Conservation (phyloP, 2,329 filamentous ascomycete genomes). For the Arthroderma uncinatum region DNA sequence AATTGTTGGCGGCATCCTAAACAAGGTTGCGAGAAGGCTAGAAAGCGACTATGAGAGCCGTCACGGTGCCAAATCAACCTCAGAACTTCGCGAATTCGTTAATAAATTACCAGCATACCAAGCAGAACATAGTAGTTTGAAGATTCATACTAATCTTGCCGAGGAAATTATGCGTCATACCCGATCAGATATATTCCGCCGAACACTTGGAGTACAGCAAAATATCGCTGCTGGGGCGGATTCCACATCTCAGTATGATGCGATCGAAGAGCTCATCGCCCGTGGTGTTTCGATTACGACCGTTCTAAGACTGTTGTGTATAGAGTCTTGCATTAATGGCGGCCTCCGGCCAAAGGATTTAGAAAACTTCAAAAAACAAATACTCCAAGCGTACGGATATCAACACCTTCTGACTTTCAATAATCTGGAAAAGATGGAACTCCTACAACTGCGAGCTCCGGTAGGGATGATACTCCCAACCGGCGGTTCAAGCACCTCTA, state of each 20-base stretch:
- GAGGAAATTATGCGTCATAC: constrained; percentile 95
- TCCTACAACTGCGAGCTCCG: constrained; percentile 67
- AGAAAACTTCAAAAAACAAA: constrained; percentile 75
- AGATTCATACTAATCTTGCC: constrained; percentile 79
- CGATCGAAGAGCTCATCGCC: constrained; percentile 88
- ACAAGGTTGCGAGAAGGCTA: constrained; percentile 78
- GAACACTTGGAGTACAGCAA: constrained; percentile 84
- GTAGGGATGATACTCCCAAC: constrained; percentile 75
- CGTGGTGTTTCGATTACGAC: constrained; percentile 71
- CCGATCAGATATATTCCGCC: constrained; percentile 76
- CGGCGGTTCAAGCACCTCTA: constrained; percentile 43
- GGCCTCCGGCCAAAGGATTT: constrained; percentile 81
- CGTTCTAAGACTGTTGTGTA: constrained; percentile 72
- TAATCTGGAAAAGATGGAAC: constrained; percentile 76
- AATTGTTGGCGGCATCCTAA: constrained; percentile 77
- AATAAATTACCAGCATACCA: constrained; percentile 84
- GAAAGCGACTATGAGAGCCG: constrained; percentile 81
- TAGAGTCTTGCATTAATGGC: constrained; percentile 82
- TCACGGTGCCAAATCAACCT: constrained; percentile 73
- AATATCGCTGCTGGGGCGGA: constrained; percentile 86
- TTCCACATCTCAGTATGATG: constrained; percentile 76
- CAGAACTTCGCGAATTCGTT: constrained; percentile 92
- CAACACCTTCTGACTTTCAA: constrained; percentile 86
- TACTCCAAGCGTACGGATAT: constrained; percentile 87
- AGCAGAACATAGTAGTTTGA: constrained; percentile 84